Conservation (phyloP, 805 yeast species). For the Pichia scutulata region DNA sequence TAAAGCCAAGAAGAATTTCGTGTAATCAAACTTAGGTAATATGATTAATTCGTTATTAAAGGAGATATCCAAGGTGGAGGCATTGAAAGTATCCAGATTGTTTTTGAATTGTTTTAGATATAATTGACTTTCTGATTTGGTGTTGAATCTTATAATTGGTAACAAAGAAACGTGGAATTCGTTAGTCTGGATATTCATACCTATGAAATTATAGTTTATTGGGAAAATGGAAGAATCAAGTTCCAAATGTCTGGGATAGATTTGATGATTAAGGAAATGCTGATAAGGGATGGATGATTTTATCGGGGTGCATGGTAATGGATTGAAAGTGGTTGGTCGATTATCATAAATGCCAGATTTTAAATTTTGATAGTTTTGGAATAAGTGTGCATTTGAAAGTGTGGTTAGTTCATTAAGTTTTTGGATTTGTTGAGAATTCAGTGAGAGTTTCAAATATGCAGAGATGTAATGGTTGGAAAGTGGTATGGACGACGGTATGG, state of each 20-base stretch:
- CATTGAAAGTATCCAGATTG: neutral
- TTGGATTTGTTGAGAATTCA: neutral
- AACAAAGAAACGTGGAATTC: constrained; percentile 16
- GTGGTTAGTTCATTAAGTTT: neutral
- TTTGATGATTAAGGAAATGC: neutral
- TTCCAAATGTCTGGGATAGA: neutral
- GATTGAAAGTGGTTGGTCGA: neutral
- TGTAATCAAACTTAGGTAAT: constrained; percentile 9
- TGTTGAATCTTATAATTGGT: constrained; percentile 20
- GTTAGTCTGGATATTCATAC: neutral
- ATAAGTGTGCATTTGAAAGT: neutral
- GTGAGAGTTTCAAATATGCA: neutral
- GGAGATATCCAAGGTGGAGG: neutral
- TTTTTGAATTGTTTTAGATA: constrained; percentile 11
- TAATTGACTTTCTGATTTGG: constrained; percentile 1
- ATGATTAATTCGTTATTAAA: neutral
- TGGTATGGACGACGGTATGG: neutral
- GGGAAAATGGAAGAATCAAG: constrained; percentile 18
- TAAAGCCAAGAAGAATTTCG: constrained; percentile 10
- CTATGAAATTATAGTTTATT: constrained; percentile 9
- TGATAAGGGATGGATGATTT: neutral
- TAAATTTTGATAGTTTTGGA: neutral
- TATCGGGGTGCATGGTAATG: neutral
- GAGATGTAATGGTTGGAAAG: neutral
- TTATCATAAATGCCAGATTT: neutral